Evolutionary conservation across 805 yeast species (phyloP).

Genomic region (Cyberlindnera subsufficiens): DNA sequence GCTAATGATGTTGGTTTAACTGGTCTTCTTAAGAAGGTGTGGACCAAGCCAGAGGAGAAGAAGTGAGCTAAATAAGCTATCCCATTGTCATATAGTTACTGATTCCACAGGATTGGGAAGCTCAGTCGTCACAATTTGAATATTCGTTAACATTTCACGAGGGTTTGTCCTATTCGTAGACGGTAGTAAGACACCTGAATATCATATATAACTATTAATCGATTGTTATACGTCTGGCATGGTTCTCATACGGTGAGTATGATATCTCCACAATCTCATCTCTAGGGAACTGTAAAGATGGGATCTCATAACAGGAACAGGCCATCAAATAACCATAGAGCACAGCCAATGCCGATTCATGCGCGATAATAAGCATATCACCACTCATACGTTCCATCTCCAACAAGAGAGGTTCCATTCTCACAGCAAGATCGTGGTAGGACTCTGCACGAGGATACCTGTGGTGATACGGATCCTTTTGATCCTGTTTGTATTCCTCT

Average conservation of each 20-base stretch:
- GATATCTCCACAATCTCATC: conserved; percentile 82
- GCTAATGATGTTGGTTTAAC: conserved; percentile 76
- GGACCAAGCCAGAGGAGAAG: conserved; percentile 37
- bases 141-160: neutral
- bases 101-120: no score
- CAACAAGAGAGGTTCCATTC: conserved; percentile 86
- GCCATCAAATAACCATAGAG: conserved; percentile 95
- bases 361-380: conserved; percentile 86
- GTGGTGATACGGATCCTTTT: conserved; percentile 84
- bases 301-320: conserved; percentile 80
- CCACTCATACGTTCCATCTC: conserved; percentile 92
- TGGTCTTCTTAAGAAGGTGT: conserved; percentile 55
- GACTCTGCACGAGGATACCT: conserved; percentile 90
- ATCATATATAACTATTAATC: conserved; percentile 7
- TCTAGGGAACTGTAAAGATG: conserved; percentile 68
- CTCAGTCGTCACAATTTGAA: no score
- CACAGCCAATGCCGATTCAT: conserved; percentile 83
- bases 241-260: conserved; percentile 79
- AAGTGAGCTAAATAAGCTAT: conserved; percentile 1
- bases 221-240: conserved; percentile 47
- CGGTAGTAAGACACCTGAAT: neutral
- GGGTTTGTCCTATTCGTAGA: neutral
- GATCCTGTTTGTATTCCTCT: conserved; percentile 58
- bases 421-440: conserved; percentile 91
- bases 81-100: no score